Evolutionary conservation across 139 green algal species (phyloP).

Genomic region (Eudorina sp.): DNA sequence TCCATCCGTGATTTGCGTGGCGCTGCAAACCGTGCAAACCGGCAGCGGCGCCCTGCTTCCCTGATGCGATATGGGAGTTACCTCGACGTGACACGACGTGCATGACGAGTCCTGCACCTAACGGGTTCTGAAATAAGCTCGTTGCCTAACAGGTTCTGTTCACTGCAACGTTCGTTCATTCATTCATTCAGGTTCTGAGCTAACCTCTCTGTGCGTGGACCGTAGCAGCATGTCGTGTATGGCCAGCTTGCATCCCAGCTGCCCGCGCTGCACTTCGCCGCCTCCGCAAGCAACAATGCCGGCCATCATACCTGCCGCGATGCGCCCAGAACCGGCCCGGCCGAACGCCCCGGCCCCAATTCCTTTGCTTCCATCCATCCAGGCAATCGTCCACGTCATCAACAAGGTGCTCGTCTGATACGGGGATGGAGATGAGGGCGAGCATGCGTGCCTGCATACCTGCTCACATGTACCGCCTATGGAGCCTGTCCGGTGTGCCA

Average conservation of each 20-base stretch:
- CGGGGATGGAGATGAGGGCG: not conserved
- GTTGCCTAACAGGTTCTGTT: too few relatives aligned
- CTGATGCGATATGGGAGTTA: too few relatives aligned
- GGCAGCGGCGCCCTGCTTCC: too few relatives aligned
- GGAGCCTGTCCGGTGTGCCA: not conserved
- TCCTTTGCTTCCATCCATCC: not conserved
- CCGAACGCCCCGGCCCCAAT: not conserved
- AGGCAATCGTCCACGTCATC: constrained; percentile 39
- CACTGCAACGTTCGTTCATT: too few relatives aligned
- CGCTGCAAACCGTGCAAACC: too few relatives aligned
- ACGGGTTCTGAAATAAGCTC: too few relatives aligned
- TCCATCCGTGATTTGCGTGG: too few relatives aligned
- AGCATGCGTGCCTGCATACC: not conserved
- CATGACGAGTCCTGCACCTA: too few relatives aligned
- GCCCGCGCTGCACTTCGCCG: too few relatives aligned
- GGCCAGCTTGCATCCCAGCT: not conserved
- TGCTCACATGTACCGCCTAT: not conserved
- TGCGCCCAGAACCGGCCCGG: not conserved
- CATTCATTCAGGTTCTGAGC: too few relatives aligned
- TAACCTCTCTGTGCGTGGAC: too few relatives aligned
- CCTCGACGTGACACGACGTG: too few relatives aligned
- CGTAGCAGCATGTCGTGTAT: not conserved
- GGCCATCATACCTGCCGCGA: not conserved
- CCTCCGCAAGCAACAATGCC: not conserved
- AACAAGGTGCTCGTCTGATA: constrained; percentile 11